Percentiles rank a stretch among this genome's conserved stretches.
These are phyloP conservation scores for Plasmodium vivax DNA, from an alignment of 169 alveolate genomes.

Conservation along the genomic window DNA sequence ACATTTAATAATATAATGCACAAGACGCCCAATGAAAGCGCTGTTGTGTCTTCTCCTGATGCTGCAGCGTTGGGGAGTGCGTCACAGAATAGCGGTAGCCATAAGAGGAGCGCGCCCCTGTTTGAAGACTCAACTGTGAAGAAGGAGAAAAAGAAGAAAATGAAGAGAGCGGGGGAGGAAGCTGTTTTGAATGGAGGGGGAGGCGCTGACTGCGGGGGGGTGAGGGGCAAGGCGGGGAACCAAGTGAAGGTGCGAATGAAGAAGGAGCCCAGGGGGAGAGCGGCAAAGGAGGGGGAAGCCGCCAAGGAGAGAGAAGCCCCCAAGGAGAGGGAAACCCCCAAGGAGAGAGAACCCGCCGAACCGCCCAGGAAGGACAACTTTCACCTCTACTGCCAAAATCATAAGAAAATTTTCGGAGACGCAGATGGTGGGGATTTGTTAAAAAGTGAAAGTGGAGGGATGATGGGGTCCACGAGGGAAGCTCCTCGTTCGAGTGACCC, in stretches of 20 bases:
- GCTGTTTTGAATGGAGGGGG: neutral
- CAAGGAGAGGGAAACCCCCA: neutral
- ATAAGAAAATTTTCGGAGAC: neutral
- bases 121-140: neutral
- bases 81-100: neutral
- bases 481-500: neutral
- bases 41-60: neutral
- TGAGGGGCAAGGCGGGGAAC: neutral
- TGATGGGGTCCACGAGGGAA: neutral
- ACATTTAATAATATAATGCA: neutral
- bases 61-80: neutral
- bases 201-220: neutral
- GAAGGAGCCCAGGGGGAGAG: neutral
- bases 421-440: neutral
- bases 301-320: neutral
- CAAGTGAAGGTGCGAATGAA: neutral
- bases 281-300: neutral
- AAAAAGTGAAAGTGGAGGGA: neutral
- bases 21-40: neutral
- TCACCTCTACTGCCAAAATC: constrained; percentile 7
- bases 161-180: neutral
- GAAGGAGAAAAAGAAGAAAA: neutral
- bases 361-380: constrained; percentile 8
- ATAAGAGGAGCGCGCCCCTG: constrained; percentile 7
- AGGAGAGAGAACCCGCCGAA: neutral